Evolutionary conservation across 1,284 basidiomycete genomes (phyloP).

Genomic region (Ganoderma leucocontextum): DNA sequence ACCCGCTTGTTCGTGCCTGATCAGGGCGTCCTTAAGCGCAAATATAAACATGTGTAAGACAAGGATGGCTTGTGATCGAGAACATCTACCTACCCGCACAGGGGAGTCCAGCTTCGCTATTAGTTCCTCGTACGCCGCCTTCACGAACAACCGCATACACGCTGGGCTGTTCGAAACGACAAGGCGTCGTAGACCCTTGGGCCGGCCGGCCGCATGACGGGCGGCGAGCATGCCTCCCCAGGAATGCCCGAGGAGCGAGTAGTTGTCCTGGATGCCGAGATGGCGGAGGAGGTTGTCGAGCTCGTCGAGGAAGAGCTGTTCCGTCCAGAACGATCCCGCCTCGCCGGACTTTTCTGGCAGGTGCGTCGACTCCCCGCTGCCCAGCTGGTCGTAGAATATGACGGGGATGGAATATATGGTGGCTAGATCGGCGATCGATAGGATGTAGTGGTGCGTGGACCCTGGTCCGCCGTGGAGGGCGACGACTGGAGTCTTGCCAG

Average conservation of each 20-base stretch:
- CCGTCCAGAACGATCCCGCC: constrained; percentile 51
- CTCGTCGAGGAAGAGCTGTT: constrained; percentile 58
- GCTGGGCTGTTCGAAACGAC: constrained; percentile 47
- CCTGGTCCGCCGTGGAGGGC: constrained; percentile 55
- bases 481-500: constrained; percentile 47
- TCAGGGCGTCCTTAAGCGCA: constrained; percentile 44
- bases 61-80: not conserved
- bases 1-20: constrained; percentile 55
- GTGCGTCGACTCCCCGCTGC: constrained; percentile 54
- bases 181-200: constrained; percentile 51
- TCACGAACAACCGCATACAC: constrained; percentile 42
- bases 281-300: constrained; percentile 53
- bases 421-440: constrained; percentile 46
- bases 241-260: constrained; percentile 56
- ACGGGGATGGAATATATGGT: constrained; percentile 45
- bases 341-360: constrained; percentile 45
- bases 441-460: constrained; percentile 51
- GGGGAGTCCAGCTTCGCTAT: constrained; percentile 20
- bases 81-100: not conserved
- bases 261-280: constrained; percentile 48
- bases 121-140: constrained; percentile 42
- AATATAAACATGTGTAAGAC: not conserved
- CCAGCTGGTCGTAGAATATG: constrained; percentile 61
- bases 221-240: constrained; percentile 62
- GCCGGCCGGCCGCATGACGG: constrained; percentile 40